Conservation (phyloP, 2,329 filamentous ascomycete genomes). For the Colletotrichum australisinense region DNA sequence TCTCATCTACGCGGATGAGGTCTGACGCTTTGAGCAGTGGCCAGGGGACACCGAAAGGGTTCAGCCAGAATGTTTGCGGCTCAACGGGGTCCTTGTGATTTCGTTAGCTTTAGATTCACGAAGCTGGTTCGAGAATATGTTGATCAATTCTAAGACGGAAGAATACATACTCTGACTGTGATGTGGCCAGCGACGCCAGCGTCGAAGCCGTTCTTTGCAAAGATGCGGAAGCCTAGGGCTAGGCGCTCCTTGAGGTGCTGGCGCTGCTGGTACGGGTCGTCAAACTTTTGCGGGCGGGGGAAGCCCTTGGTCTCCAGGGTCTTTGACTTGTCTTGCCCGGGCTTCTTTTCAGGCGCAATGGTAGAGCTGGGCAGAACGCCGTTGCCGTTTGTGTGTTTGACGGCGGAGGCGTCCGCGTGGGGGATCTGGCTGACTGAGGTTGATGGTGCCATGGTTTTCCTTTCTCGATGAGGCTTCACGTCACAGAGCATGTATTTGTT, state of each 20-base stretch:
- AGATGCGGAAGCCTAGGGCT: conserved; percentile 67
- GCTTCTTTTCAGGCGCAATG: not conserved
- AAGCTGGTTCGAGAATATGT: too few species aligned
- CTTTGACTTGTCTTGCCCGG: not conserved
- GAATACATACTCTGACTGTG: conserved; percentile 56
- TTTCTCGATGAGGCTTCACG: not conserved
- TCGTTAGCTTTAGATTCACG: not conserved
- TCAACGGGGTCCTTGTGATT: conserved; percentile 62
- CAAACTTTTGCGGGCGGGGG: conserved; percentile 36
- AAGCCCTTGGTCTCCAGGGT: not conserved
- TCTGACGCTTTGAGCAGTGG: conserved; percentile 72
- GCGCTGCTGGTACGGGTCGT: conserved; percentile 52
- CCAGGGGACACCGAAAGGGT: conserved; percentile 73
- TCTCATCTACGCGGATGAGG: conserved; percentile 73
- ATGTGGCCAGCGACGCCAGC: conserved; percentile 76
- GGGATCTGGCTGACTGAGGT: conserved; percentile 10
- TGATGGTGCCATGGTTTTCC: conserved; percentile 15
- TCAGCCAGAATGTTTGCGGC: conserved; percentile 73
- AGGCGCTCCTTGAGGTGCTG: conserved; percentile 66
- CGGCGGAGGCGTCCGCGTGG: conserved; percentile 4
- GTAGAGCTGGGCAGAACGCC: not conserved
- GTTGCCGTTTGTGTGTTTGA: conserved; percentile 19
- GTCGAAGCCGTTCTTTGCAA: conserved; percentile 67
- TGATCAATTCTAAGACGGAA: not conserved
- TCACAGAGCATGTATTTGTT: not conserved